phyloP scores from a whole-genome alignment of 805 yeast genomes.

The Komagataella populi region DNA sequence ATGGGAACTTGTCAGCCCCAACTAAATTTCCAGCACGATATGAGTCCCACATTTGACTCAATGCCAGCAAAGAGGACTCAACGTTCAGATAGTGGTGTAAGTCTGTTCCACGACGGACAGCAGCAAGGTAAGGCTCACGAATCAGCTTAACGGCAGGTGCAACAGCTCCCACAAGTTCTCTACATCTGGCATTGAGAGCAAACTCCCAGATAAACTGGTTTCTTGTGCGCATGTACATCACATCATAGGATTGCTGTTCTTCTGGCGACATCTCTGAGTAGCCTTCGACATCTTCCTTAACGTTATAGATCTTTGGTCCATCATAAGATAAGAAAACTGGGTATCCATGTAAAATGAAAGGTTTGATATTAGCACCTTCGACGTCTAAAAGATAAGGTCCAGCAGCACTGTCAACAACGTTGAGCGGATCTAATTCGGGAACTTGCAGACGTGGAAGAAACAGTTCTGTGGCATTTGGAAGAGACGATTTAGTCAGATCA shows the following conservation, averaged over 20 bases:
- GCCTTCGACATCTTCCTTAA: conserved; percentile 62
- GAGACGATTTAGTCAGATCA: conserved; percentile 23
- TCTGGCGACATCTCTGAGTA: conserved; percentile 53
- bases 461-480: conserved; percentile 50
- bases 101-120: conserved; percentile 42
- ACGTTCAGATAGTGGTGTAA: conserved; percentile 46
- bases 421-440: conserved; percentile 89
- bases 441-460: conserved; percentile 60
- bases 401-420: conserved; percentile 35
- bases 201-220: conserved; percentile 84
- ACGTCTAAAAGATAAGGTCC: conserved; percentile 58
- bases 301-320: conserved; percentile 76
- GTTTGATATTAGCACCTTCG: conserved; percentile 71
- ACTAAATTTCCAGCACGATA: conserved; percentile 46
- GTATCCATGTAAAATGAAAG: conserved; percentile 63
- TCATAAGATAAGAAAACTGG: conserved; percentile 80
- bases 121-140: conserved; percentile 49
- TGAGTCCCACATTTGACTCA: conserved; percentile 57
- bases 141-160: conserved; percentile 69
- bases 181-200: conserved; percentile 49
- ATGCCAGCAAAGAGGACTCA: conserved; percentile 52
- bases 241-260: conserved; percentile 71
- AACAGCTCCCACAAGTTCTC: conserved; percentile 64
- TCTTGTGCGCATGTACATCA: conserved; percentile 81
- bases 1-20: conserved; percentile 39